These are phyloP conservation scores for Mortierella sp. DNA, from an alignment of 371 early-diverging fungal species.

Conservation along the genomic window DNA sequence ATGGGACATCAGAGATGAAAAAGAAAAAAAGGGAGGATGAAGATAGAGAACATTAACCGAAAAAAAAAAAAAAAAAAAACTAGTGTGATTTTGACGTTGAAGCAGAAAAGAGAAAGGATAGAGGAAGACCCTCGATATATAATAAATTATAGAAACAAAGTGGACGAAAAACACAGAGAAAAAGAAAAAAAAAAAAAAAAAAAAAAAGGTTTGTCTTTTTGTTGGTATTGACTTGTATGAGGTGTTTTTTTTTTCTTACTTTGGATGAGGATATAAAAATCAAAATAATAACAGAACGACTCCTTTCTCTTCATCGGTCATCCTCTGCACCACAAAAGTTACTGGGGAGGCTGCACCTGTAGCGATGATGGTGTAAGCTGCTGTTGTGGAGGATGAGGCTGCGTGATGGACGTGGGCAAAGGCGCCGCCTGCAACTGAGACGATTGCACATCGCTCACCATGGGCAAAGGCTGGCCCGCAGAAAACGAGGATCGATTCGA, in stretches of 20 bases:
- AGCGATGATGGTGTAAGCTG: not conserved
- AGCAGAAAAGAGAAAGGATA: too few species aligned
- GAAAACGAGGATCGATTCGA: constrained; percentile 45
- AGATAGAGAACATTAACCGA: not conserved
- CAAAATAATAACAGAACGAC: not conserved
- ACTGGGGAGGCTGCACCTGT: constrained; percentile 1
- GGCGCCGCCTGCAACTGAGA: not conserved
- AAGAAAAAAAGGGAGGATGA: not conserved
- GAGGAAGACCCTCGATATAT: too few species aligned
- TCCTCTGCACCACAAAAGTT: not conserved
- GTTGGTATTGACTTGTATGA: too few species aligned
- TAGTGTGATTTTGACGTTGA: not conserved
- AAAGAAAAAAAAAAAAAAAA: constrained; percentile 8
- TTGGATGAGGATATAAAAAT: not conserved
- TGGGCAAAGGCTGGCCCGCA: constrained; percentile 34
- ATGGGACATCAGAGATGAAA: too few species aligned
- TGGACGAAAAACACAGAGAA: constrained; percentile 3
- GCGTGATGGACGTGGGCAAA: constrained; percentile 1
- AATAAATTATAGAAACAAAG: not conserved
- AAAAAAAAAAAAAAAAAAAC: not conserved
- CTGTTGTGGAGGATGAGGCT: too few species aligned
- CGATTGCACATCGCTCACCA: constrained; percentile 15
- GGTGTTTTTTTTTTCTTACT: too few species aligned
- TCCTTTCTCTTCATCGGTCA: not conserved
- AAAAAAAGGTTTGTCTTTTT: constrained; percentile 9